Base-by-base conservation (phyloP, 108 stramenopile species). In the Epithemia pelagica region DNA sequence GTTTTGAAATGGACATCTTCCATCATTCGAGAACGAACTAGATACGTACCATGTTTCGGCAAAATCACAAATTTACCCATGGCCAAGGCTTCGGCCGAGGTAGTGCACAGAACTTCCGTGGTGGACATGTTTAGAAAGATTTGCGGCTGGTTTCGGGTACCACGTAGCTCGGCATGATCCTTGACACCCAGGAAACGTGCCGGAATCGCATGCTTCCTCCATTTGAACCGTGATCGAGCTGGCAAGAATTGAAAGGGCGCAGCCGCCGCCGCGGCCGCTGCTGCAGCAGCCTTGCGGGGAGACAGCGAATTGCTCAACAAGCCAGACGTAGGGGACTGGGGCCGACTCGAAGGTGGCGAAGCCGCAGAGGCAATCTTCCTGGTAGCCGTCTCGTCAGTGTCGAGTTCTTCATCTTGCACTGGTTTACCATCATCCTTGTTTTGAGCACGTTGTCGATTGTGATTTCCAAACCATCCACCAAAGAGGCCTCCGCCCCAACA, bases 61-160 rank as follows among this genome's bases (percentile, higher is more conserved):
- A 90, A 70, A 56, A 96, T 75, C 24, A 87, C 92, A 73, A 90
- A 96, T 71, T 96, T 96, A 25, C 92, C 94, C 97, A 97, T 97
- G 28, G 97, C 97, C 61, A 97, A 63, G 21, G 97, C 97, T 71
- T 97, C 97, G 7, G 95, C 97, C 33, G 87, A 81, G 20, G 97
- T 96, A 0, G 97, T 97, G 74, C 95, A 96, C 54, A 97, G 65
- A 0, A 97, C 97, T 78, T 97, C 97, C 2, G 87, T 80, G 24
- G 89, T 77, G 56, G 88, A 90, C 18, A 90, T 89, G 69, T 97
- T 97, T 31, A 97, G 56, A 58, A 97, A 95, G 26, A 96, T 92
- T 66, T 92, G 88, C 37, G 37, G 37, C 74, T 96, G 86, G 22
- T 81, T 53, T 0, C 68, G 72, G 52, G 80, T 70, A 61, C 78